phyloP scores from a whole-genome alignment of 1,284 basidiomycete species.

The Singerocomus inundabilis region DNA sequence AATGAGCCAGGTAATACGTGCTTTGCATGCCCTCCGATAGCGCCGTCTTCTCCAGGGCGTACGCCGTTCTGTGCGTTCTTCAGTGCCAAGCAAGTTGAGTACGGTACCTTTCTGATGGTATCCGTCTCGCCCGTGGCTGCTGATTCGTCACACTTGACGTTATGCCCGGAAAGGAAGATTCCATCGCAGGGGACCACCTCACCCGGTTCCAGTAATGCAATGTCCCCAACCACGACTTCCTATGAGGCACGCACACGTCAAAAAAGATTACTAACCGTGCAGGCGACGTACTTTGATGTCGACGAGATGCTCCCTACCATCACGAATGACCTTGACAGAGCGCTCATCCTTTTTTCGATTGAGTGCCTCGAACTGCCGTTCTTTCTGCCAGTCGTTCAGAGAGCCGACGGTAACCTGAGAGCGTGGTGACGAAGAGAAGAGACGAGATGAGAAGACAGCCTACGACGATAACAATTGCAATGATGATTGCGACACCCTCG shows the following conservation, averaged over 20 bases:
- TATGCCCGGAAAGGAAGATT: slow-evolving; percentile 89
- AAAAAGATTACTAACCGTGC: background rate
- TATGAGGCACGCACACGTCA: slow-evolving; percentile 31
- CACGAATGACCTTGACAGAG: slow-evolving; percentile 87
- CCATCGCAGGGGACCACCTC: slow-evolving; percentile 97
- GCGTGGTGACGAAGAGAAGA: slow-evolving; percentile 3
- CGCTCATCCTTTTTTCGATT: slow-evolving; percentile 98
- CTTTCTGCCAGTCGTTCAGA: slow-evolving; percentile 91
- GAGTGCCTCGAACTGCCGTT: slow-evolving; percentile 89
- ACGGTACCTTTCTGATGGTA: slow-evolving; percentile 87
- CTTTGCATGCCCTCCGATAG: slow-evolving; percentile 19
- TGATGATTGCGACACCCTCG: slow-evolving; percentile 95
- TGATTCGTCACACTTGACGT: slow-evolving; percentile 95
- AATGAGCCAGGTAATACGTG: slow-evolving; percentile 25
- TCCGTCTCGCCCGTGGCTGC: slow-evolving; percentile 96
- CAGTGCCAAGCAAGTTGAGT: slow-evolving; percentile 68
- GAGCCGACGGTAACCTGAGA: slow-evolving; percentile 79
- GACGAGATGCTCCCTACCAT: slow-evolving; percentile 76
- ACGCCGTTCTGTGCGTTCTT: slow-evolving; percentile 29
- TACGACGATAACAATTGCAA: slow-evolving; percentile 84
- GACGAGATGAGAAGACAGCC: slow-evolving; percentile 26
- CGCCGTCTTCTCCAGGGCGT: slow-evolving; percentile 24
- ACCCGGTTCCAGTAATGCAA: slow-evolving; percentile 90
- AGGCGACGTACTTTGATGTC: slow-evolving; percentile 67
- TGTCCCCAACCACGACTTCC: slow-evolving; percentile 92